Evolutionary conservation across 176 grass and related monocot species (phyloP).

Genomic region (Bolboschoenus planiculmis): DNA sequence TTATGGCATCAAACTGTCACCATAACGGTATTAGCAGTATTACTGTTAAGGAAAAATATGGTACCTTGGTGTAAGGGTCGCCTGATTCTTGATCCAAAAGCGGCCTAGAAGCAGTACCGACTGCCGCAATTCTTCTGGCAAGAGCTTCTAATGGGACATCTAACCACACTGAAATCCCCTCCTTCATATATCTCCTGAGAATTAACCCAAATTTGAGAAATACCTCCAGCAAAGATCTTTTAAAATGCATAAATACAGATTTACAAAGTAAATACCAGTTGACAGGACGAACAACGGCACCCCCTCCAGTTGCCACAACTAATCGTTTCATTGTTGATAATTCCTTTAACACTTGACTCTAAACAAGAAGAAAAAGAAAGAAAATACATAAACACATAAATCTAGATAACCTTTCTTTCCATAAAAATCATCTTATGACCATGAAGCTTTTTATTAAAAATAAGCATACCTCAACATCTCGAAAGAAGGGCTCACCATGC

Average conservation of each 20-base stretch:
- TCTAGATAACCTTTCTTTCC: neutral
- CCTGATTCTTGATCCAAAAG: slow-evolving; percentile 89
- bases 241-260: neutral
- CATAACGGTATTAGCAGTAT: neutral
- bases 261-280: slow-evolving; percentile 65
- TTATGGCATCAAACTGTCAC: neutral
- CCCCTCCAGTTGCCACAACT: slow-evolving; percentile 96
- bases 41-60: neutral
- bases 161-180: slow-evolving; percentile 82
- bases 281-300: slow-evolving; percentile 84
- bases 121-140: slow-evolving; percentile 81
- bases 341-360: slow-evolving; percentile 88
- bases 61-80: slow-evolving; percentile 90
- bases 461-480: slow-evolving; percentile 72
- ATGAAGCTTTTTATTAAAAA: neutral
- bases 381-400: neutral
- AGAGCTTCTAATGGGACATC: slow-evolving; percentile 95
- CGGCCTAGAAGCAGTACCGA: slow-evolving; percentile 91
- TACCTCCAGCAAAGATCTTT: slow-evolving; percentile 11
- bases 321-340: slow-evolving; percentile 80
- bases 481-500: slow-evolving; percentile 90
- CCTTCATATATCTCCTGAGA: slow-evolving; percentile 90
- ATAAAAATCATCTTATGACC: neutral
- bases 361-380: slow-evolving; percentile 20
- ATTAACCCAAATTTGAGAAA: slow-evolving; percentile 8